Base-by-base conservation (phyloP, 2,329 filamentous ascomycete genomes). In the Colletotrichum simmondsii region DNA sequence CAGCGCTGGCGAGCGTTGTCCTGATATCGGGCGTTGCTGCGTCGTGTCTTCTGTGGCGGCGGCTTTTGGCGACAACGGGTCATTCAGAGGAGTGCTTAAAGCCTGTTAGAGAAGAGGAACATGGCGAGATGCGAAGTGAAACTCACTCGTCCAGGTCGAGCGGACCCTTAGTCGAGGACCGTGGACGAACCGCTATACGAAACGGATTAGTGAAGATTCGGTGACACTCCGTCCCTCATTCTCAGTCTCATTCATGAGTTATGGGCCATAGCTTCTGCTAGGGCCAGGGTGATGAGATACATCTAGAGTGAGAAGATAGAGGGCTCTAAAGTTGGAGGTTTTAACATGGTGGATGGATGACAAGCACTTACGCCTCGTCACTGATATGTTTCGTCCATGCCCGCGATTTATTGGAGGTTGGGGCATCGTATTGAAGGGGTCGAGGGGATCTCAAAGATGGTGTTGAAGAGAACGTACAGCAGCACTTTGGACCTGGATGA, bases 91-190 rank as follows among this genome's bases (percentile, higher is more conserved):
- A n/a, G 62, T 73, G 60, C 70, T 75, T 52, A 66, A 69, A 30
- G 24, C 19, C 76, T 77, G 49, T 74, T 59, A 75, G 79, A 12
- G 75, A 53, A 79, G 52, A 8, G 28, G 52, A 26, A 26, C 7
- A 19, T 63, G 74, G 68, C 75, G 70, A 22, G 28, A 74, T 35
- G 62, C 52, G 52, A 53, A 26, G 24, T 12, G 11, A 5, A 16
- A 81, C 91, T 83, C 87, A 96, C 93, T 96, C 93, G 75, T 92
- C 90, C 74, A 86, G 84, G 78, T 97, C 94, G 24, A 97, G 85
- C 4, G 95, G 95, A 1, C 94, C 94, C 81, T 92, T 94, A 5
- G 94, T 97, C 57, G 92, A 89, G 54, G 92, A 91, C 63, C 92
- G 87, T 10, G 92, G 89, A 57, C 92, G 84, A n/a, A 88, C 83